Percentiles rank a stretch among this genome's conserved stretches.
These are phyloP conservation scores for Tuber aestivum DNA, from an alignment of 495 filamentous ascomycete genomes.

Conservation along the genomic window DNA sequence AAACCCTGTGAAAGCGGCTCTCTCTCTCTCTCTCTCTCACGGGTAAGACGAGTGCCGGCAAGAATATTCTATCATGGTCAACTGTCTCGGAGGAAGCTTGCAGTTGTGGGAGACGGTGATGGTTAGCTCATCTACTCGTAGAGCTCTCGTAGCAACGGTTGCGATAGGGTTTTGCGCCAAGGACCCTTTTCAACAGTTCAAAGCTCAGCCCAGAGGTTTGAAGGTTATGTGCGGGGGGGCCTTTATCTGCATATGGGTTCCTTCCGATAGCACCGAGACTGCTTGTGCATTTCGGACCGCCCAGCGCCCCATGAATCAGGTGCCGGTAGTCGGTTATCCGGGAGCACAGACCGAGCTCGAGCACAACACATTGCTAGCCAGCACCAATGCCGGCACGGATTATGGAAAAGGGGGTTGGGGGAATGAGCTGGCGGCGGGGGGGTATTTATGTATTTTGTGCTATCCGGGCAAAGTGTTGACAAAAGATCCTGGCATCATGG, in stretches of 20 bases:
- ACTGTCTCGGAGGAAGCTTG: background rate
- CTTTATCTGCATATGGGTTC: background rate
- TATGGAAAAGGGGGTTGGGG: background rate
- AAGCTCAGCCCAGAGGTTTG: background rate
- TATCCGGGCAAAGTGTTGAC: background rate
- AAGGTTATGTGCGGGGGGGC: background rate
- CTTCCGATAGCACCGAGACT: background rate
- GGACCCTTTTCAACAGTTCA: constrained; percentile 1
- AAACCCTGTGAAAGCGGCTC: background rate
- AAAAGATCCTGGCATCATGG: background rate
- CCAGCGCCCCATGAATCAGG: background rate
- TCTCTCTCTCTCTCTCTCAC: background rate
- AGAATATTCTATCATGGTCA: background rate
- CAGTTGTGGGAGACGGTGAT: background rate
- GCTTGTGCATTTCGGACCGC: background rate
- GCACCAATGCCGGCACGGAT: background rate
- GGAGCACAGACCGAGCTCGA: background rate
- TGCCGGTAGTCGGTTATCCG: constrained; percentile 1
- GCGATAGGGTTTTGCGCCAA: background rate
- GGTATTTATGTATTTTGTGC: background rate
- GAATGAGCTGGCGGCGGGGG: background rate
- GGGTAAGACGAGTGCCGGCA: background rate
- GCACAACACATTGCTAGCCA: background rate
- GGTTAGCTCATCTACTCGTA: background rate
- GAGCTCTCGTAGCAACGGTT: constrained; percentile 4